Base-by-base conservation (phyloP, 805 yeast species). In the Cyberlindnera meyerae region DNA sequence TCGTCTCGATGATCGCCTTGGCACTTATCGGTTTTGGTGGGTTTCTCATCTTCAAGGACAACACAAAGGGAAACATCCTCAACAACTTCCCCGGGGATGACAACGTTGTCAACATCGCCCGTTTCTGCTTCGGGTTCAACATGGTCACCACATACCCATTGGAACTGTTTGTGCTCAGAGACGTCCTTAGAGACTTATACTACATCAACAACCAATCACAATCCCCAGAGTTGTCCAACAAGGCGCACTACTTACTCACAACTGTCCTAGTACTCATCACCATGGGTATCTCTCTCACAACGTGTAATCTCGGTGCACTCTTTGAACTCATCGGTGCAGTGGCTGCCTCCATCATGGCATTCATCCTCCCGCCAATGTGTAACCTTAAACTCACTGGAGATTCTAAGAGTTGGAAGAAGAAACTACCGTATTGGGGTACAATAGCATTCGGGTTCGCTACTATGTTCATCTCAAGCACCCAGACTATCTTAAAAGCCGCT, bases 131-230 rank as follows among this genome's bases (percentile, higher is more conserved):
- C 57, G 96, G 96, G 0, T 67, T 88, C 51, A 88, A 88, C 53
- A 88, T 88, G 96, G 66, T 88, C 33, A 88, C 96, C 0, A 88
- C 96, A 0, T 79, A 84, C 47, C 97, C 97, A 0, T 58, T 89
- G 35, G 97, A 89, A 58, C 75, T 89, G 0, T 89, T 88, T 57
- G 97, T 90, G 2, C 79, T 93, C 22, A 65, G 97, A 44, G 95
- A 89, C 48, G 95, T 89, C 1, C 58, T 85, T n/a, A 71, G 76
- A 41, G 94, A 86, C 47, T 62, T 81, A 37, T 51, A 68, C 21
- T 54, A 61, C 66, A 51, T 68, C 35, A 57, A 56, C 37, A 36
- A 57, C 14, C 2, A 61, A 63, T 11, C 14, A 7, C 8, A 64
- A 66, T 31, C 37, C 6, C 57, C 62, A 17, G 73, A 65, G 36